Evolutionary conservation across 179 eudicot species (phyloP).

Genomic region (Silene vulgaris): DNA sequence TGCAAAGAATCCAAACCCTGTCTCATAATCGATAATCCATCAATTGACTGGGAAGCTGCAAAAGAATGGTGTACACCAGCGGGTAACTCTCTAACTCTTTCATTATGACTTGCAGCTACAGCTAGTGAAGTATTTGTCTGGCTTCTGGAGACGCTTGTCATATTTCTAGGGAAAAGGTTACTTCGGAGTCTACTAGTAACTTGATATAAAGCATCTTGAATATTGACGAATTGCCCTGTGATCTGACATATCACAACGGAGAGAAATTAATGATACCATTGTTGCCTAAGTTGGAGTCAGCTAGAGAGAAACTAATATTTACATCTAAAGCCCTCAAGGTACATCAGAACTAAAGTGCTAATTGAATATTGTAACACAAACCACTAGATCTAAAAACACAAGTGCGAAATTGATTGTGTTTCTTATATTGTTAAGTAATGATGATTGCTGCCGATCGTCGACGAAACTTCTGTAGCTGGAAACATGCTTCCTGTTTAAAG

Average conservation of each 20-base stretch:
- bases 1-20: constrained; percentile 34
- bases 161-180: constrained; percentile 34
- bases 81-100: constrained; percentile 33
- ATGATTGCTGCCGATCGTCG: too few species aligned
- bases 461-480: too few species aligned
- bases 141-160: constrained; percentile 32
- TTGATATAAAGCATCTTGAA: constrained; percentile 58
- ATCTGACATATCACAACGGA: constrained; percentile 38
- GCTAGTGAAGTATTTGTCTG: constrained; percentile 27
- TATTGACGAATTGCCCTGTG: constrained; percentile 55
- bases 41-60: constrained; percentile 26
- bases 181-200: constrained; percentile 66
- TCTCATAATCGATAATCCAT: constrained; percentile 33
- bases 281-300: background rate
- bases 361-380: background rate
- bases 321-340: background rate
- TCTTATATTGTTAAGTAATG: too few species aligned
- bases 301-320: background rate
- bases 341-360: background rate
- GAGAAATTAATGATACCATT: constrained; percentile 11
- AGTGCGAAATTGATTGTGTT: too few species aligned
- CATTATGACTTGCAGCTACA: constrained; percentile 28
- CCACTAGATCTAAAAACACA: background rate
- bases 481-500: too few species aligned
- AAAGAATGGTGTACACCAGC: constrained; percentile 28